phyloP scores from a whole-genome alignment of 1,284 basidiomycete genomes.

The Cutaneotrichosporon spelunceum region DNA sequence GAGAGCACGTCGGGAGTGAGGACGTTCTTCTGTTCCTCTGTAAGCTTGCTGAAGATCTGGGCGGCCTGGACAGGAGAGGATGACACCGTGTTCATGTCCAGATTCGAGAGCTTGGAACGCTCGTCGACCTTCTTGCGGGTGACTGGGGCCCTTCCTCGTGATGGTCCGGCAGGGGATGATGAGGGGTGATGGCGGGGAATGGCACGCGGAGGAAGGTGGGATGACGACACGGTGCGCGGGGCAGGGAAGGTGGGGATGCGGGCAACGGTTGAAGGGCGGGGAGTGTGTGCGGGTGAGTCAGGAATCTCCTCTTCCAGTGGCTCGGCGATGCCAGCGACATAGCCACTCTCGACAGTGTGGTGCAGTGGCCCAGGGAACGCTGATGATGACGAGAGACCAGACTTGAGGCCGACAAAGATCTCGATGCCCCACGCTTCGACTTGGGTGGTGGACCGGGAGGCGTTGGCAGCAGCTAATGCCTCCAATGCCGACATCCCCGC shows the following conservation, averaged over 20 bases:
- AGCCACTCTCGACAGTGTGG: conserved; percentile 15
- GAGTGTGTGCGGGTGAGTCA: conserved; percentile 5
- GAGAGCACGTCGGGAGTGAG: conserved; percentile 34
- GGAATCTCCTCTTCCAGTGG: background rate
- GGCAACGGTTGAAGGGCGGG: conserved; percentile 14
- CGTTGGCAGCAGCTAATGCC: conserved; percentile 30
- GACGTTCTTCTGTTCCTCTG: background rate
- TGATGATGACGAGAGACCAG: conserved; percentile 10
- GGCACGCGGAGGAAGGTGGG: conserved; percentile 10
- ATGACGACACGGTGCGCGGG: conserved; percentile 8
- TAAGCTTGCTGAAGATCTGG: background rate
- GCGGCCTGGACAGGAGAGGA: background rate
- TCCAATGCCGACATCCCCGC: conserved; percentile 32
- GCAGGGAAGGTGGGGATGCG: conserved; percentile 8
- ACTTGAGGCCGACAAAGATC: conserved; percentile 39
- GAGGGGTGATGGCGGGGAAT: conserved; percentile 1
- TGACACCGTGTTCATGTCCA: conserved; percentile 2
- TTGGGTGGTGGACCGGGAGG: conserved; percentile 2
- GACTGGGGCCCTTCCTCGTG: background rate
- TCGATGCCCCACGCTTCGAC: conserved; percentile 44
- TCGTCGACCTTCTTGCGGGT: conserved; percentile 2
- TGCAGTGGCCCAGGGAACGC: conserved; percentile 21
- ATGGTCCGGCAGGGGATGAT: conserved; percentile 3
- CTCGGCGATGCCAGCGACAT: conserved; percentile 4
- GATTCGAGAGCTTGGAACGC: background rate